Conservation (phyloP, 2,329 filamentous ascomycete species). For the Fusarium papillatum region DNA sequence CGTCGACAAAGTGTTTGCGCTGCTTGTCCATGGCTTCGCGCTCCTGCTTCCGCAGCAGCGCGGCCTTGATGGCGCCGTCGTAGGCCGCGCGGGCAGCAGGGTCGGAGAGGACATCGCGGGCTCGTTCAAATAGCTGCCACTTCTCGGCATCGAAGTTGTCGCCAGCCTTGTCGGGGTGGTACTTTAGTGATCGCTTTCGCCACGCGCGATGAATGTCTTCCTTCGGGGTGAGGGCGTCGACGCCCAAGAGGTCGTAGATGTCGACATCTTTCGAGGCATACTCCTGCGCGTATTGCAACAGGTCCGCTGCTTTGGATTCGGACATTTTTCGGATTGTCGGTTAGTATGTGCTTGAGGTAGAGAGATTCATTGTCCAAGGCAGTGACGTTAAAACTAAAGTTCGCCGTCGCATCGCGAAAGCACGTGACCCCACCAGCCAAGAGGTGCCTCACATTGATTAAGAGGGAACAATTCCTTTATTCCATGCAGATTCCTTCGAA, state of each 20-base stretch:
- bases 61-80: constrained; percentile 81
- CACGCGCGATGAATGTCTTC: constrained; percentile 88
- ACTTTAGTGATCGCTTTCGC: constrained; percentile 87
- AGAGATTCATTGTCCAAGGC: background rate
- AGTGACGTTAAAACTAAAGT: constrained; percentile 6
- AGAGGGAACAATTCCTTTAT: background rate
- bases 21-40: constrained; percentile 81
- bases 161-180: constrained; percentile 93
- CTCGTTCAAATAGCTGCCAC: constrained; percentile 88
- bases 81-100: constrained; percentile 80
- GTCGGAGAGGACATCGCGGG: constrained; percentile 86
- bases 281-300: constrained; percentile 67
- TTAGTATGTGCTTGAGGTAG: background rate
- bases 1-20: constrained; percentile 84
- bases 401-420: constrained; percentile 27
- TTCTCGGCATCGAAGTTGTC: constrained; percentile 81
- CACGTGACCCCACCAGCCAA: constrained; percentile 27
- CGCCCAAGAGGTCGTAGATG: constrained; percentile 82
- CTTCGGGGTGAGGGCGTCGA: constrained; percentile 74
- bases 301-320: constrained; percentile 59
- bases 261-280: constrained; percentile 75
- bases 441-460: background rate
- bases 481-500: background rate
- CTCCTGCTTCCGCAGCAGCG: constrained; percentile 77
- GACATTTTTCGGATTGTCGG: constrained; percentile 42